Conservation (phyloP, 495 filamentous ascomycete species). For the Aspergillus mulundensis region DNA sequence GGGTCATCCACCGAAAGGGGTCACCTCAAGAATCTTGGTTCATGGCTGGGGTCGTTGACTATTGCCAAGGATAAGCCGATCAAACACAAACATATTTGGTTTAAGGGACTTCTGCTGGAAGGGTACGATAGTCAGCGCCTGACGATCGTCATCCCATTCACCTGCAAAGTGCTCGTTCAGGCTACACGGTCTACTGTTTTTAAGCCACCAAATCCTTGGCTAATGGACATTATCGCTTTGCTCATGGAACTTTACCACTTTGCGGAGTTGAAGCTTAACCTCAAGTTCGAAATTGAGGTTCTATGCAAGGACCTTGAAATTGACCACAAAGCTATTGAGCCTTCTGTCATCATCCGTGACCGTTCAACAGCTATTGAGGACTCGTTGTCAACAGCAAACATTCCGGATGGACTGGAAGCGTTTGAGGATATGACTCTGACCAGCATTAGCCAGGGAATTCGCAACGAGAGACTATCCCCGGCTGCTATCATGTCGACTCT, state of each 20-base stretch:
- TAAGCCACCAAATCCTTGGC: conserved; percentile 91
- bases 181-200: conserved; percentile 84
- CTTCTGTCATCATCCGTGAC: conserved; percentile 73
- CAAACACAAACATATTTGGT: conserved; percentile 93
- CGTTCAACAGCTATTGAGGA: conserved; percentile 60
- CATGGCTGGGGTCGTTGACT: conserved; percentile 91
- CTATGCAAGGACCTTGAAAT: conserved; percentile 87
- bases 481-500: conserved; percentile 68
- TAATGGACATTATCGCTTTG: conserved; percentile 87
- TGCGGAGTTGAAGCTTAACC: conserved; percentile 89
- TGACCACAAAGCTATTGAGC: conserved; percentile 81
- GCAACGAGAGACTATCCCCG: conserved; percentile 66
- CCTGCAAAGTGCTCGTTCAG: conserved; percentile 87
- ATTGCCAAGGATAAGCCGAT: conserved; percentile 93
- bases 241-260: conserved; percentile 88
- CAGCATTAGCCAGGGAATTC: conserved; percentile 63
- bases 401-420: conserved; percentile 67
- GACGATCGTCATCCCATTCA: conserved; percentile 89
- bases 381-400: conserved; percentile 45
- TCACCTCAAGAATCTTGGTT: conserved; percentile 85
- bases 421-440: conserved; percentile 77
- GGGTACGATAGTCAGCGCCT: conserved; percentile 86
- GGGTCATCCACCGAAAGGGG: conserved; percentile 73
- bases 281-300: conserved; percentile 98
- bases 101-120: conserved; percentile 91